These are phyloP conservation scores for Inonotus hispidus DNA, from an alignment of 1,284 basidiomycete species.

Conservation along the genomic window DNA sequence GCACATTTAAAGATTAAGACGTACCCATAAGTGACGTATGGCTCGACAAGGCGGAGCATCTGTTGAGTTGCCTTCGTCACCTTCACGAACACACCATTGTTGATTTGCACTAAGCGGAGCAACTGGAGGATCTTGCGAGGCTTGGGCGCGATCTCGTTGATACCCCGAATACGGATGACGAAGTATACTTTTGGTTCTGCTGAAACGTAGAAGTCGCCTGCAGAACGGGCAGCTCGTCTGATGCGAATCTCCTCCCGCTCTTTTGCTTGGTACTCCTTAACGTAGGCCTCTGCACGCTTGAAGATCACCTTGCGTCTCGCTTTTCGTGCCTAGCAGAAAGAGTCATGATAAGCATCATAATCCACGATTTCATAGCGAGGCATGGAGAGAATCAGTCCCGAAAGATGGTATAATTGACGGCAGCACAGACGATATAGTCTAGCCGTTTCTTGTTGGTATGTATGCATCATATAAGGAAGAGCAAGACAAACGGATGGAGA, in stretches of 20 bases:
- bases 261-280: conserved; percentile 91
- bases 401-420: conserved; percentile 94
- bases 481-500: conserved; percentile 17
- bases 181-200: conserved; percentile 98
- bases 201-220: conserved; percentile 96
- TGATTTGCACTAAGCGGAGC: conserved; percentile 98
- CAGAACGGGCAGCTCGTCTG: conserved; percentile 87
- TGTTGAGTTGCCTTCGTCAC: conserved; percentile 95
- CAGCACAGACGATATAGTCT: conserved; percentile 67
- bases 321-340: conserved; percentile 64
- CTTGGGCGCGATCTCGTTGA: conserved; percentile 99
- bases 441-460: conserved; percentile 64
- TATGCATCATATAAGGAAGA: conserved; percentile 72
- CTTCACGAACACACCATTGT: conserved; percentile 99
- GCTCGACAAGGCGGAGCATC: conserved; percentile 97
- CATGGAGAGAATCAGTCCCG: conserved; percentile 67
- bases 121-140: conserved; percentile 99
- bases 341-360: conserved; percentile 13
- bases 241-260: conserved; percentile 98
- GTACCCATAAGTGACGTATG: conserved; percentile 94
- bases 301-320: conserved; percentile 97
- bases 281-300: conserved; percentile 98
- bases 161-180: conserved; percentile 96
- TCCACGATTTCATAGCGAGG: conserved; percentile 10
- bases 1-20: conserved; percentile 26